Evolutionary conservation across 441 rosid species (phyloP).

Genomic region (Rhodomyrtus psidioides): DNA sequence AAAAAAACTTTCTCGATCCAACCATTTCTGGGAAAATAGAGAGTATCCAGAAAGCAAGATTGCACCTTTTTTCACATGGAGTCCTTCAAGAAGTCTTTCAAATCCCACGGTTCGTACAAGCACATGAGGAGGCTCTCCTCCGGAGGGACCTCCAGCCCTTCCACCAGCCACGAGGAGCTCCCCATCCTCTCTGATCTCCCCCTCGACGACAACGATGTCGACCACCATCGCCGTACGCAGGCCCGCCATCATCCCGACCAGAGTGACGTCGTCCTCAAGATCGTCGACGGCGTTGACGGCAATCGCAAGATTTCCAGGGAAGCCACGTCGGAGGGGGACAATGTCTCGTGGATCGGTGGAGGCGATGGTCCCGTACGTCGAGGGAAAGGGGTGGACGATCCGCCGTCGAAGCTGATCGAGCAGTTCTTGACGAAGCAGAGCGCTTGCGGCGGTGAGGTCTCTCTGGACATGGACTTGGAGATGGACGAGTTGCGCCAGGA

Average conservation of each 20-base stretch:
- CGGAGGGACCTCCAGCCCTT: neutral
- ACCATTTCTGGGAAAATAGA: neutral
- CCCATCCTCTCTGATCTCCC: conserved; percentile 6
- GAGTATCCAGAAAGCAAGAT: neutral
- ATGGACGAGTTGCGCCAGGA: conserved; percentile 34
- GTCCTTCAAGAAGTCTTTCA: conserved; percentile 12
- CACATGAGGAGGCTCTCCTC: neutral
- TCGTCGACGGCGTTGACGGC: conserved; percentile 5
- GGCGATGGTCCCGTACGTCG: neutral
- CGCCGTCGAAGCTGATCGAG: conserved; percentile 65
- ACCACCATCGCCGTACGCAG: neutral
- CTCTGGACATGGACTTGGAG: conserved; percentile 46
- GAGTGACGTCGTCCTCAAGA: conserved; percentile 29
- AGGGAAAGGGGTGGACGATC: conserved; percentile 28
- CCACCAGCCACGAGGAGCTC: conserved; percentile 6
- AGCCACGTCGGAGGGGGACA: conserved; percentile 8
- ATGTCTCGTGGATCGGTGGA: neutral
- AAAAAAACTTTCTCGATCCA: neutral
- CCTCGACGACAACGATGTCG: neutral
- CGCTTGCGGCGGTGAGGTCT: conserved; percentile 55
- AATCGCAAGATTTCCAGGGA: conserved; percentile 37
- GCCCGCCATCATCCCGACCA: conserved; percentile 18
- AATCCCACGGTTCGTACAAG: conserved; percentile 2
- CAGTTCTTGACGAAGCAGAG: conserved; percentile 66
- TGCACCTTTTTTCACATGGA: neutral